These are phyloP conservation scores for Russula ochroleuca DNA, from an alignment of 768 basidiomycete genomes.

Conservation along the genomic window DNA sequence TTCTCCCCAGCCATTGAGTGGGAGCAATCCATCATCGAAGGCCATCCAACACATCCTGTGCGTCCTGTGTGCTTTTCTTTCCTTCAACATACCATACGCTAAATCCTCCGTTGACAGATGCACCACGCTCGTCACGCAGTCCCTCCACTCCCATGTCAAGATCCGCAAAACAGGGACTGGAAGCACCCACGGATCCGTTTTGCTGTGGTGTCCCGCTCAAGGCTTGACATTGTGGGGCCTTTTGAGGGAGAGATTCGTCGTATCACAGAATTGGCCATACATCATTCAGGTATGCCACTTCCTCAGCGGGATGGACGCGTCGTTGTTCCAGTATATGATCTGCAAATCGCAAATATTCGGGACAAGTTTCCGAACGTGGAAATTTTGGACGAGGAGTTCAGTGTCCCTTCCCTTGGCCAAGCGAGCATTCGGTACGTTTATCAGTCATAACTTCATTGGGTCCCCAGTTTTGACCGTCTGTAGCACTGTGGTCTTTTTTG, in stretches of 20 bases:
- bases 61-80: slow-evolving; percentile 18
- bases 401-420: slow-evolving; percentile 44
- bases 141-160: slow-evolving; percentile 25
- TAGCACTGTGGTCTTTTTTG: slow-evolving; percentile 46
- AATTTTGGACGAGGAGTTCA: slow-evolving; percentile 42
- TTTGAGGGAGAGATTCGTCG: slow-evolving; percentile 39
- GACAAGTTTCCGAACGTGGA: slow-evolving; percentile 43
- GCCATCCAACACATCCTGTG: slow-evolving; percentile 59
- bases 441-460: not conserved
- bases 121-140: slow-evolving; percentile 46
- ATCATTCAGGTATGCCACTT: slow-evolving; percentile 32
- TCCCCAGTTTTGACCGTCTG: not conserved
- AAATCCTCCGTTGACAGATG: slow-evolving; percentile 40
- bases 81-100: not conserved
- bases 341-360: slow-evolving; percentile 45
- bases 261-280: slow-evolving; percentile 37
- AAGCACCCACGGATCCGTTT: slow-evolving; percentile 50
- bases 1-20: slow-evolving; percentile 45
- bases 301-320: slow-evolving; percentile 33
- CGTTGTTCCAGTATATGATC: slow-evolving; percentile 51
- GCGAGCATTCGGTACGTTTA: slow-evolving; percentile 49
- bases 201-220: slow-evolving; percentile 39
- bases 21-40: slow-evolving; percentile 56
- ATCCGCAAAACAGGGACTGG: slow-evolving; percentile 40
- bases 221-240: slow-evolving; percentile 41